Conservation (phyloP, 108 stramenopile species). For the Stephanodiscus minutulus region DNA sequence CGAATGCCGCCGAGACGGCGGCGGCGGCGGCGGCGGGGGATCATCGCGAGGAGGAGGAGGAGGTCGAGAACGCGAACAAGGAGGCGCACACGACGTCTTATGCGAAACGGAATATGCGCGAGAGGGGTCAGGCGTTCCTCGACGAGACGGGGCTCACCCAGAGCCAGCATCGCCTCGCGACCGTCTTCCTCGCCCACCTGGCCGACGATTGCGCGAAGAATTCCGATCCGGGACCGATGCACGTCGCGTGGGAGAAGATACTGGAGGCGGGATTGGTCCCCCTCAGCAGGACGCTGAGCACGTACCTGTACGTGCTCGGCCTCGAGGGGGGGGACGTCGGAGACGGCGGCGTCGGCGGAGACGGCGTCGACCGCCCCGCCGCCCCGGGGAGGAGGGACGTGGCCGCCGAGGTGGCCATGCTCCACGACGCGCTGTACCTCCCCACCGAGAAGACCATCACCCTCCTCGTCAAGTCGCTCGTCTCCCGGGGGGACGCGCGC, state of each 20-base stretch:
- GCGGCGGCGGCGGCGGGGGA: neutral
- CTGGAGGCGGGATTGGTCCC: constrained; percentile 64
- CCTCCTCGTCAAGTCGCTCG: constrained; percentile 65
- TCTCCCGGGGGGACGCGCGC: constrained; percentile 57
- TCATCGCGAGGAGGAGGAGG: neutral
- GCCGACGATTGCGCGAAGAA: constrained; percentile 66
- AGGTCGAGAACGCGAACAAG: neutral
- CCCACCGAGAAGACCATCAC: constrained; percentile 79
- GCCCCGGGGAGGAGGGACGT: constrained; percentile 25
- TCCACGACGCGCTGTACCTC: constrained; percentile 76
- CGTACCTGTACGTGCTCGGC: constrained; percentile 63
- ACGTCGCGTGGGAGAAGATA: constrained; percentile 72
- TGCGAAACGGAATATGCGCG: constrained; percentile 27
- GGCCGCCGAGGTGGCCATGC: constrained; percentile 69
- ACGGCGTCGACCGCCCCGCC: neutral
- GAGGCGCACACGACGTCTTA: neutral
- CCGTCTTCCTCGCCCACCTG: constrained; percentile 43
- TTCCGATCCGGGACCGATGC: constrained; percentile 49
- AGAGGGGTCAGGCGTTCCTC: constrained; percentile 37
- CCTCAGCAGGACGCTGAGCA: constrained; percentile 54
- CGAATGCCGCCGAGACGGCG: neutral
- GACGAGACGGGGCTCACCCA: constrained; percentile 35
- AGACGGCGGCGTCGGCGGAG: neutral
- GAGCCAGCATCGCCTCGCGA: constrained; percentile 38
- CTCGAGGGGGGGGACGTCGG: constrained; percentile 19